Conservation (phyloP, 257 asterid species). For the Petrea volubilis region DNA sequence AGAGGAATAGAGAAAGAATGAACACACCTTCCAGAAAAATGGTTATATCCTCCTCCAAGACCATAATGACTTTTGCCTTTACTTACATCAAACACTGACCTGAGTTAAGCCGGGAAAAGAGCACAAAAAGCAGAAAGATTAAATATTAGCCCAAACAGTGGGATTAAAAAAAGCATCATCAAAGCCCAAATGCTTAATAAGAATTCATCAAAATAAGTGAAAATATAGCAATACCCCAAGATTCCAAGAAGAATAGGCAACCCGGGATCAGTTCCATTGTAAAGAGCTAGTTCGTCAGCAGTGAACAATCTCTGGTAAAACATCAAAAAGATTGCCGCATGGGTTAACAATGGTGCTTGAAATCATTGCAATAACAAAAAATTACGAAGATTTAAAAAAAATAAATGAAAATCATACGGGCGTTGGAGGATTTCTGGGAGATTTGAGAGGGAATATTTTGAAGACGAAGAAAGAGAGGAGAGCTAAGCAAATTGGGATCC, state of each 20-base stretch:
- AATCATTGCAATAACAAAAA: not conserved
- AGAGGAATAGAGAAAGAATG: not conserved
- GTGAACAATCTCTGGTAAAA: constrained; percentile 52
- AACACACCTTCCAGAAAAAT: constrained; percentile 80
- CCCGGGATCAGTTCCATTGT: constrained; percentile 70
- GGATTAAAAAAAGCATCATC: not conserved
- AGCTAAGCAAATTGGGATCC: constrained; percentile 53
- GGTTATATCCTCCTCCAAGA: constrained; percentile 79
- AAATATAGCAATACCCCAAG: constrained; percentile 55
- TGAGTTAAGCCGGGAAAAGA: constrained; percentile 14
- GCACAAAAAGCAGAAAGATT: not conserved
- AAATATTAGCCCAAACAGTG: not conserved
- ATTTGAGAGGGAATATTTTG: constrained; percentile 38
- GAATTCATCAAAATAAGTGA: not conserved
- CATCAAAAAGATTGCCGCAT: not conserved
- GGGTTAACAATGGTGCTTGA: not conserved
- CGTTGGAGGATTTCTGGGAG: constrained; percentile 21
- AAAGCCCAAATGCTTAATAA: not conserved
- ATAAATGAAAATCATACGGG: constrained; percentile 25
- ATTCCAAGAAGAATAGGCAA: constrained; percentile 79
- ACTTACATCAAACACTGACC: constrained; percentile 95
- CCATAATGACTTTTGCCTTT: constrained; percentile 89
- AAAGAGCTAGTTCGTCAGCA: constrained; percentile 57
- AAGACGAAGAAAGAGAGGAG: constrained; percentile 51
- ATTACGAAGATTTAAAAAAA: not conserved